These are phyloP conservation scores for Coniosporium apollinis DNA, from an alignment of 495 filamentous ascomycete species.

Conservation along the genomic window DNA sequence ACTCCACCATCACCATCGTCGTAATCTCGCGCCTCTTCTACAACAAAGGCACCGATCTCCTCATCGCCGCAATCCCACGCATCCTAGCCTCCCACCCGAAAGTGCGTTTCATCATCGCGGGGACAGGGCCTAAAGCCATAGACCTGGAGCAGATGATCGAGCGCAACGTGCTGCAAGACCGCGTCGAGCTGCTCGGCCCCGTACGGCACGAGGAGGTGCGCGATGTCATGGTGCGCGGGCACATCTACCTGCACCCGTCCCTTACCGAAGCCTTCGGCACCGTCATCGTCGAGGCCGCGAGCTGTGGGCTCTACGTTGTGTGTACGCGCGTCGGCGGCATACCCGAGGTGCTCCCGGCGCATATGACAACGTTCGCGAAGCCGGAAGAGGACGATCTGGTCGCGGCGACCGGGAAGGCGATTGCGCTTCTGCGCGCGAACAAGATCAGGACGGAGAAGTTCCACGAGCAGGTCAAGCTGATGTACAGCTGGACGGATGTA, in stretches of 20 bases:
- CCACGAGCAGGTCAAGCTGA: conserved; percentile 88
- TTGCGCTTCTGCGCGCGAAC: conserved; percentile 61
- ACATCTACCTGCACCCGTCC: conserved; percentile 90
- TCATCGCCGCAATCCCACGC: conserved; percentile 85
- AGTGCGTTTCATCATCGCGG: conserved; percentile 92
- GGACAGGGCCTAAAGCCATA: conserved; percentile 89
- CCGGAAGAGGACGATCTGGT: conserved; percentile 89
- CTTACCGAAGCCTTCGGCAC: conserved; percentile 96
- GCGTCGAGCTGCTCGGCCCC: conserved; percentile 78
- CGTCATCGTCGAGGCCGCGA: conserved; percentile 91
- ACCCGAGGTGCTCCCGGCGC: conserved; percentile 78
- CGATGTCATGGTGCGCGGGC: conserved; percentile 94
- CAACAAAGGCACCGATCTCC: conserved; percentile 92
- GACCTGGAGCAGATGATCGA: conserved; percentile 97
- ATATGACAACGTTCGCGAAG: conserved; percentile 89
- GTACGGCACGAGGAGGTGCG: conserved; percentile 91
- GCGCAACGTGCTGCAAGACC: conserved; percentile 80
- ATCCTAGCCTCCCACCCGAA: conserved; percentile 79
- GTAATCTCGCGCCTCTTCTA: conserved; percentile 96
- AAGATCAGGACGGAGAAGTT: conserved; percentile 83
- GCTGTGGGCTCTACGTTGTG: conserved; percentile 88
- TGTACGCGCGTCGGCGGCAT: conserved; percentile 94
- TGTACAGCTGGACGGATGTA: conserved; percentile 97
- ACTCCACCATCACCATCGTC: conserved; percentile 86
- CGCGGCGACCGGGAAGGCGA: conserved; percentile 62